Evolutionary conservation across 495 filamentous ascomycete species (phyloP), one percentile per base, ranked within the genome.

Genomic region (Daldinia loculata): DNA sequence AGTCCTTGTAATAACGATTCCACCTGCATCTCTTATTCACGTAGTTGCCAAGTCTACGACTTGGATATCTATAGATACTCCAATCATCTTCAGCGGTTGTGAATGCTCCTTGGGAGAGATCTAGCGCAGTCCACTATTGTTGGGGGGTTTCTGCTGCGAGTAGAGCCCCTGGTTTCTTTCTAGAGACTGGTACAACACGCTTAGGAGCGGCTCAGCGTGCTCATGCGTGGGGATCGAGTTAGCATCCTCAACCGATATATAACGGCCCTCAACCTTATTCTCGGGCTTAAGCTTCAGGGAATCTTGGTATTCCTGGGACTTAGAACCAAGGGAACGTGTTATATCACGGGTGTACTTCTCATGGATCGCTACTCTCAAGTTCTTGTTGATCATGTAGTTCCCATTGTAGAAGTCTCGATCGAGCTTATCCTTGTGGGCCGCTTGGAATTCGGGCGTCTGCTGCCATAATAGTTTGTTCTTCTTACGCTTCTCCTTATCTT

Each of bases 141-240:
- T 48, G 5, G 45, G 27, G 11, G 24, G 61, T 0, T 43, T 7
- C 11, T 36, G 32, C 22, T 32, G 30, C 1, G 24, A 38, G 7
- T 29, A n/a, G 19, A 63, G n/a, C 5, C 26, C 62, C 7, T 69
- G 65, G 7, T 53, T 43, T 26, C 64, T 55, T 22, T 43, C 39
- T 14, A 85, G 53, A 2, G 77, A 76, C 41, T 76, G 77, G 48
- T 80, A 81, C 0, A 70, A 55, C 72, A 81, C 74, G n/a, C 74
- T 77, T 1, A 86, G 43, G n/a, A 84, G 56, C 11, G 80, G 80
- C 15, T 72, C 68, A 1, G 76, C 75, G 53, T 79, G 75, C 43
- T 80, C 76, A 2, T 39, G 62, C 1, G 71, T 62, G 2, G 77
- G 67, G 61, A 79, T 82, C 1, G 48, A 50, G n/a, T 76, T 70